These are phyloP conservation scores for barley (Hordeum vulgare) DNA, from an alignment of 176 grass and related monocot genomes.

Conservation along the genomic window MorexV3_pseudomolecules_assembly NC_058519.1:359015261-359015760, in stretches of 20 bases:
- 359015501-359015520: neutral
- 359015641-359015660: conserved; percentile 56
- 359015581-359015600: neutral
- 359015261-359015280: neutral
- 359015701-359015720: conserved; percentile 51
- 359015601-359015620: neutral
- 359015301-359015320: neutral
- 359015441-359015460: neutral
- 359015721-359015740: conserved; percentile 47
- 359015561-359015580: neutral
- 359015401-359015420: neutral
- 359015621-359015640: conserved; percentile 32
- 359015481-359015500: neutral
- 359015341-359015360: neutral
- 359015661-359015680: conserved; percentile 69
- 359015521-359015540: too few relatives aligned
- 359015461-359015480: neutral
- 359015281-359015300: neutral
- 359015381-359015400: neutral
- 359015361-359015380: neutral
- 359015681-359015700: conserved; percentile 43
- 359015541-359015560: neutral
- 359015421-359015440: neutral
- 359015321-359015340: neutral
- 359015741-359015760: neutral